Evolutionary conservation across 768 basidiomycete species (phyloP), one percentile per base, ranked within the genome.

Genomic region (Suillus subaureus): DNA sequence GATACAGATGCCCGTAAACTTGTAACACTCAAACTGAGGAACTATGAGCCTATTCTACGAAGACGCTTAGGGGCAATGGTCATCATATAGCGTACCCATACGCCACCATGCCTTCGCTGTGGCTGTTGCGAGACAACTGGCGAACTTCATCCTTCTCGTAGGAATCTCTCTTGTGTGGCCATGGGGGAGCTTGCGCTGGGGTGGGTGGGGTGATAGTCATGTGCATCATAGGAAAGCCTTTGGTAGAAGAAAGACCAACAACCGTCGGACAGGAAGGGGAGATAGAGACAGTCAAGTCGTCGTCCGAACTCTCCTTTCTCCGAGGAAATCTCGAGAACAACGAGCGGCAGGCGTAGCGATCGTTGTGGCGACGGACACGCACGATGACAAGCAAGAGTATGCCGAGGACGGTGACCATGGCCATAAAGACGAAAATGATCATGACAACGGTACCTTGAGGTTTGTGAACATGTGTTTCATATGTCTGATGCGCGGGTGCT

Each of bases 131-230:
- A 57, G 21, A 35, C 12, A 43, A 33, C 33, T 61, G 18, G 55
- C 61, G n/a, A 8, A 60, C 37, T 15, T 62, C 28, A n/a, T 16
- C 61, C 33, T 13, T 55, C 33, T 55, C 16, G 54, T 31, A 23
- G 9, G 23, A 15, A 18, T 55, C 31, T 12, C 16, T 6, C 18
- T 54, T 54, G 31, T 21, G 31, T 33, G 54, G 11, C 12, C 31
- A 31, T 60, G 28, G n/a, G 39, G 47, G 35, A 23, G 13, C 37
- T 37, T 23, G 64, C 16, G 51, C 66, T 23, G 66, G 66, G 23
- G 64, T 67, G 8, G 66, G 66, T 37, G 66, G 66, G 15, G 66
- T 67, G 18, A 67, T n/a, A 9, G 49, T 67, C 58, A 67, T 45
- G 12, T 61, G 64, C 4, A 67, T 33, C 15, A 47, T n/a, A 6